Evolutionary conservation across 176 grass and related monocot species (phyloP), one percentile per base, ranked within the genome.

Genomic region (Chloris gayana): DNA sequence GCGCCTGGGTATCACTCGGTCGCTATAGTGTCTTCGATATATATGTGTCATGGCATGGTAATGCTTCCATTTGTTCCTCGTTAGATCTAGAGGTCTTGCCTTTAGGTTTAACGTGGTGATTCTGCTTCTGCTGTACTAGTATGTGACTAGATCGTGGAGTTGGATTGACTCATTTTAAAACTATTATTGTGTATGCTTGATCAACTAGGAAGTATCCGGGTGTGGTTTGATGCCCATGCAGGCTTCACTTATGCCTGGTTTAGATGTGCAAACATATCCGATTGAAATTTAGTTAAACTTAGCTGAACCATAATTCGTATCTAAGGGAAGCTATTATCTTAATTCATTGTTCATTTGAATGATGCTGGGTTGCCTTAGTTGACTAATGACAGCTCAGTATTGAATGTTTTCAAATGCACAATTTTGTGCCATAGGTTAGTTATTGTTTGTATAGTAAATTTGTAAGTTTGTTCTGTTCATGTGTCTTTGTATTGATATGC

Each of bases 41-140:
- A 29, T 76, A 29, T 76, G 62, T 13, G 4, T 3, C 58, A 34
- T 69, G 33, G 12, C 21, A 10, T 57, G 53, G 53, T 24, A 49
- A 80, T 50, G 45, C 64, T 46, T 75, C 58, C 65, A 27, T 21
- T 3, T 79, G 29, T 76, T 89, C 62, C 35, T 65, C 46, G 45
- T 62, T 76, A 81, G 66, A 89, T 85, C 82, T 81, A 57, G 26
- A 76, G 33, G 58, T 30, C 24, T 19, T 14, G 2, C 17, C 5
- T 74, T 74, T 79, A 41, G 47, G 15, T 73, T 77, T 73, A 11
- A 4, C 9, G 38, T 30, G 51, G 9, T 53, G 64, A 6, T 50
- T 45, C 32, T 69, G 32, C 45, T 80, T 34, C 3, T 5, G 14
- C 14, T 17, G 44, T 69, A 38, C n/a, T n/a, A n/a, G n/a, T n/a